A percentile compares a stretch with the other conserved stretches of the same genome.
phyloP scores from a whole-genome alignment of 2,329 filamentous ascomycete genomes.

The Xenoacremonium recifei region DNA sequence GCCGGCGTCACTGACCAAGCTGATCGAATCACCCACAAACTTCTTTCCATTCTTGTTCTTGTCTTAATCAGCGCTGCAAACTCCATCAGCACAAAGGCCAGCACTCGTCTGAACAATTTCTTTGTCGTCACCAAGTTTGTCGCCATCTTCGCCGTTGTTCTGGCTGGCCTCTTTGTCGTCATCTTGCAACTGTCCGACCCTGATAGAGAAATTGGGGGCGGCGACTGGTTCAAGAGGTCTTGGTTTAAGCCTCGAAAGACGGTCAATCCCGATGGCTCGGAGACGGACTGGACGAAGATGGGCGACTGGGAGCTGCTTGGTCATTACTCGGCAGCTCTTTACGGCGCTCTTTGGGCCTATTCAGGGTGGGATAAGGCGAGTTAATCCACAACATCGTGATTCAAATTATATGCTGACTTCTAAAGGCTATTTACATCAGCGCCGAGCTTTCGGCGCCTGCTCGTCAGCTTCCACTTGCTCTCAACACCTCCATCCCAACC shows the following conservation, averaged over 20 bases:
- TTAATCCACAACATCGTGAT: conserved; percentile 13
- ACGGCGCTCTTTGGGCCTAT: conserved; percentile 63
- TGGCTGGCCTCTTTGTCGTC: conserved; percentile 48
- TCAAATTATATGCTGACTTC: background rate
- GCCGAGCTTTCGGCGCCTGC: conserved; percentile 51
- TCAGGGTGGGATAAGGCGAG: conserved; percentile 66
- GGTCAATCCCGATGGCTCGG: conserved; percentile 46
- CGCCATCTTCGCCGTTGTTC: conserved; percentile 46
- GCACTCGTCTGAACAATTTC: conserved; percentile 53
- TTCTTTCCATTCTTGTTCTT: conserved; percentile 49
- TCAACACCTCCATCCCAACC: conserved; percentile 59
- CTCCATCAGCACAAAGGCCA: conserved; percentile 55
- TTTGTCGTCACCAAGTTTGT: conserved; percentile 55
- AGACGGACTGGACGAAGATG: conserved; percentile 48
- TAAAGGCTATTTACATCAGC: conserved; percentile 54
- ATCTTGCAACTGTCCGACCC: conserved; percentile 38
- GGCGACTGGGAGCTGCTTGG: conserved; percentile 58
- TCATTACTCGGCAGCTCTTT: conserved; percentile 58
- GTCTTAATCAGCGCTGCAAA: conserved; percentile 49
- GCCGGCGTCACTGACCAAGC: conserved; percentile 45
- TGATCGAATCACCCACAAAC: conserved; percentile 45
- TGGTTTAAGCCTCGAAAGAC: conserved; percentile 57
- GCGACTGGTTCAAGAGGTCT: conserved; percentile 49
- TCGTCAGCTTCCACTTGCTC: conserved; percentile 56
- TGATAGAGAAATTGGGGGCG: conserved; percentile 39